Base-by-base conservation (phyloP, 2,329 filamentous ascomycete genomes). In the Akanthomyces uredinophilus region DNA sequence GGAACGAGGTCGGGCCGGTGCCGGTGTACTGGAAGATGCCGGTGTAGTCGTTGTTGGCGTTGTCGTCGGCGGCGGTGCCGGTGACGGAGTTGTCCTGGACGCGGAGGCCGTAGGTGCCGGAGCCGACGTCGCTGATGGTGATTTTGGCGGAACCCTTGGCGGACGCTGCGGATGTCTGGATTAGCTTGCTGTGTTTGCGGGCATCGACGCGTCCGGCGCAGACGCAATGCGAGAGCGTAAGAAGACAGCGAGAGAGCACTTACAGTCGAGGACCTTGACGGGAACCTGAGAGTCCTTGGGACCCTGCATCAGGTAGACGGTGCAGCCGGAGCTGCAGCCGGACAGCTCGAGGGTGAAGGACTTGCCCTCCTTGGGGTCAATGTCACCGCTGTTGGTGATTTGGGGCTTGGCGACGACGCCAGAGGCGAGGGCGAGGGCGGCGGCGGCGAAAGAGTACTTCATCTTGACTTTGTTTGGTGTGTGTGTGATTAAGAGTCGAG, bases 1-100 rank as follows among this genome's bases (percentile, higher is more conserved):
- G 58, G 49, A 60, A 60, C 18, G 58, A 60, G 29, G 58, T 60
- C n/a, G 58, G 58, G 58, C 58, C 58, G n/a, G 49, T 53, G 49
- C 58, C 58, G 39, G 58, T 47, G 58, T 60, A 60, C n/a, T 18
- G 2, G 20, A 60, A 60, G 27, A 52, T 27, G 46, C 37, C 5
- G 47, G 37, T 53, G 49, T 60, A 60, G 58, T 60, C 49, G 58
- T 52, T 60, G 49, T 60, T 53, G 49, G 24, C 1, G 27, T 53
- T 53, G 27, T 35, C 41, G 46, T 44, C n/a, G 16, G 24, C 29
- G 58, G 47, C 49, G n/a, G 18, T 27, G 18, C 16, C 49, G n/a
- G 37, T 37, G 41, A 29, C 58, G 18, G 58, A 53, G 58, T 60
- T 60, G 58, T 60, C 58, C 24, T 35, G 16, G 39, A 60, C 58